phyloP scores from a whole-genome alignment of 1,284 basidiomycete species.

The Neolentinus lepideus region DNA sequence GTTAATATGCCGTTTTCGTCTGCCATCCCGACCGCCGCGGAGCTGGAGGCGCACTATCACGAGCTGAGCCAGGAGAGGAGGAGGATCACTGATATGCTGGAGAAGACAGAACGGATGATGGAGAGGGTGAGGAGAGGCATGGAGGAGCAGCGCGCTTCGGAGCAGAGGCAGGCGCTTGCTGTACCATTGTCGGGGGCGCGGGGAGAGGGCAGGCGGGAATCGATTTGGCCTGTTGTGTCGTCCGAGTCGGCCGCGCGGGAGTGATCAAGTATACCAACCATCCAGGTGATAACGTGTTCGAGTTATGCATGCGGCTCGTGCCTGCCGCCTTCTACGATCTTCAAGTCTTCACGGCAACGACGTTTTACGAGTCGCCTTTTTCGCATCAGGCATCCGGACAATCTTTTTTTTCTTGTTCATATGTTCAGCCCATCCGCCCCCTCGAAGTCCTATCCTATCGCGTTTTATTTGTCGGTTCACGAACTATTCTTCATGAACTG shows the following conservation, averaged over 20 bases:
- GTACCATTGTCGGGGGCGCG: constrained; percentile 23
- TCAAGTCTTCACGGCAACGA: background rate
- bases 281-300: background rate
- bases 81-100: constrained; percentile 62
- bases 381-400: background rate
- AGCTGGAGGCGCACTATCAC: constrained; percentile 64
- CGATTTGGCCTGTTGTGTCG: constrained; percentile 27
- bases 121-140: constrained; percentile 60
- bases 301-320: background rate
- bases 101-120: constrained; percentile 67
- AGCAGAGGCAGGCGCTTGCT: constrained; percentile 11
- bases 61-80: constrained; percentile 54
- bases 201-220: constrained; percentile 20
- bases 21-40: constrained; percentile 42
- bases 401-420: background rate
- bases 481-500: background rate
- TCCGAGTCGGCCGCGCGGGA: constrained; percentile 17
- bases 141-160: constrained; percentile 40
- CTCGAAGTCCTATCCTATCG: background rate
- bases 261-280: constrained; percentile 10
- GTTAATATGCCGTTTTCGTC: constrained; percentile 11
- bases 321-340: background rate
- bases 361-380: background rate
- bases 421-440: background rate
- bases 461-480: background rate